Conservation (phyloP, 768 basidiomycete species). For the Dacryopinax primogenitus region DNA sequence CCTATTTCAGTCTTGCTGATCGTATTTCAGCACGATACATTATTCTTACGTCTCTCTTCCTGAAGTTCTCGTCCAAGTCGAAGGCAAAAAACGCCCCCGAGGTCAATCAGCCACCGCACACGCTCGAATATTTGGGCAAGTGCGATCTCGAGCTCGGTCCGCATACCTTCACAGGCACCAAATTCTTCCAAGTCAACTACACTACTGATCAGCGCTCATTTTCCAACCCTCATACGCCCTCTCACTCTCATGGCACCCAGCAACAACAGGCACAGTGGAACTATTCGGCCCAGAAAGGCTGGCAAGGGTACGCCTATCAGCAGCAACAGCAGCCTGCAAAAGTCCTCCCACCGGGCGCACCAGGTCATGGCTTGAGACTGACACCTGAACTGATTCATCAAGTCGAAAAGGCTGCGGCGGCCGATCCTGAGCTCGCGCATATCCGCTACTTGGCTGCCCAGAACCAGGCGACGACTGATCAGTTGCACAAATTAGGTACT, state of each 20-base stretch:
- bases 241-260: neutral
- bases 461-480: constrained; percentile 47
- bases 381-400: constrained; percentile 47
- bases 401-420: constrained; percentile 52
- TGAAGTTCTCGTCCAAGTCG: constrained; percentile 55
- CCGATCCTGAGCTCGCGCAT: constrained; percentile 55
- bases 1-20: constrained; percentile 16
- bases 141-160: constrained; percentile 66
- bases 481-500: constrained; percentile 55
- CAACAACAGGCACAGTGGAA: neutral
- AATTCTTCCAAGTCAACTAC: constrained; percentile 64
- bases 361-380: constrained; percentile 31
- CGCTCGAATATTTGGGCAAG: constrained; percentile 48
- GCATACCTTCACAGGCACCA: constrained; percentile 53
- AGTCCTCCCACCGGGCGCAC: neutral
- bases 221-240: neutral
- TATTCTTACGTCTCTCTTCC: constrained; percentile 53
- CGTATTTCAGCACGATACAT: constrained; percentile 47
- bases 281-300: neutral
- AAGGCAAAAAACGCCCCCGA: constrained; percentile 46
- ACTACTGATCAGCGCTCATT: neutral
- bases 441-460: constrained; percentile 52
- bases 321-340: neutral
- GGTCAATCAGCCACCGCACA: constrained; percentile 49
- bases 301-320: neutral